These are phyloP conservation scores for Psilocybe cubensis DNA, from an alignment of 768 basidiomycete species.

Conservation along the genomic window DNA sequence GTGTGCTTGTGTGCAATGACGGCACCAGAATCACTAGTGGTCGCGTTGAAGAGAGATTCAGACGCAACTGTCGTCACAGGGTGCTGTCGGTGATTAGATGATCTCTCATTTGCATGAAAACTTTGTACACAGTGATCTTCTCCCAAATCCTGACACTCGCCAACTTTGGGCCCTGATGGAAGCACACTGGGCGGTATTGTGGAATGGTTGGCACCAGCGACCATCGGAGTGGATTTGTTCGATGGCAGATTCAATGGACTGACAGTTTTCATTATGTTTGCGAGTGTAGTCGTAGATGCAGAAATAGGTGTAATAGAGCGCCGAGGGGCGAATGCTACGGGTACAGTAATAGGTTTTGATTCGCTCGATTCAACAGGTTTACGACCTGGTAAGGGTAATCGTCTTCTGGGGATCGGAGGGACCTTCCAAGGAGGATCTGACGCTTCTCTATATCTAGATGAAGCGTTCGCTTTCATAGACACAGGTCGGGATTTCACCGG, in stretches of 20 bases:
- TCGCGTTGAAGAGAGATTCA: background rate
- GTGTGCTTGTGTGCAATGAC: background rate
- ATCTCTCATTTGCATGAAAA: background rate
- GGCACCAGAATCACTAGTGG: background rate
- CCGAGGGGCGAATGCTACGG: slow-evolving; percentile 1
- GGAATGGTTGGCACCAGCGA: background rate
- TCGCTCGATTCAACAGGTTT: background rate
- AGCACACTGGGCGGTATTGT: background rate
- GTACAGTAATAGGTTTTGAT: background rate
- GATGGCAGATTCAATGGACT: background rate
- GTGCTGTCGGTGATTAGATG: background rate
- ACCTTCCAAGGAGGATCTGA: background rate
- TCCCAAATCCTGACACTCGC: background rate
- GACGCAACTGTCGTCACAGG: background rate
- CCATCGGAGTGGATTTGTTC: background rate
- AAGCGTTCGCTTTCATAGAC: background rate
- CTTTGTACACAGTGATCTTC: background rate
- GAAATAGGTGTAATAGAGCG: background rate
- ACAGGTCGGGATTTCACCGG: background rate
- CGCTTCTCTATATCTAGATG: background rate
- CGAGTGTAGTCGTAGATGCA: background rate
- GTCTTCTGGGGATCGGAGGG: background rate
- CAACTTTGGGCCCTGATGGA: background rate
- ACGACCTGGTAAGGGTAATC: background rate
- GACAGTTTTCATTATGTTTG: background rate